Conservation (phyloP, 768 basidiomycete genomes). For the Podaxis rugospora region DNA sequence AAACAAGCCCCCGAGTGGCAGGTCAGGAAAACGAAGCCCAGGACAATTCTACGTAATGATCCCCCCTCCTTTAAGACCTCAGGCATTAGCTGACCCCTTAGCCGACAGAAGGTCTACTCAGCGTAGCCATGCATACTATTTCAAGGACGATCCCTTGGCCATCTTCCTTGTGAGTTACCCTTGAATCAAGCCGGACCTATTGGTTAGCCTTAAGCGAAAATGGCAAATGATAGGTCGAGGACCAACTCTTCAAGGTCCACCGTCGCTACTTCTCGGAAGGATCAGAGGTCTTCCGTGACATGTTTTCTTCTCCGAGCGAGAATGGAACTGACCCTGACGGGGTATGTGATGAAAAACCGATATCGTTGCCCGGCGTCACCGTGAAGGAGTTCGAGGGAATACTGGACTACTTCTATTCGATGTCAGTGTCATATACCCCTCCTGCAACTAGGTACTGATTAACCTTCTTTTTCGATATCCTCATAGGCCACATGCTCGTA, state of each 20-base stretch:
- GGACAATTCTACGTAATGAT: too few relatives aligned
- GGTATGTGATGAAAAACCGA: constrained; percentile 25
- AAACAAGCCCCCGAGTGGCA: too few relatives aligned
- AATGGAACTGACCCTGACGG: constrained; percentile 24
- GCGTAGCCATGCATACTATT: constrained; percentile 15
- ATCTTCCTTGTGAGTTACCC: constrained; percentile 16
- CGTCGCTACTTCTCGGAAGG: constrained; percentile 33
- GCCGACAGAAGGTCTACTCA: neutral
- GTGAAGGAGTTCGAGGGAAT: constrained; percentile 31
- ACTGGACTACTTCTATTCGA: constrained; percentile 33
- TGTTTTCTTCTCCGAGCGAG: constrained; percentile 26
- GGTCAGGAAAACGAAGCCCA: too few relatives aligned
- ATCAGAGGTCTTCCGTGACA: constrained; percentile 32
- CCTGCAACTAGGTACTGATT: too few relatives aligned
- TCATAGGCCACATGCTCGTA: too few relatives aligned
- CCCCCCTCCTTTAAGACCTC: too few relatives aligned
- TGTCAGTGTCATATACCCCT: constrained; percentile 21
- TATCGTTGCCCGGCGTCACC: constrained; percentile 28
- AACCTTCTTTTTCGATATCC: too few relatives aligned
- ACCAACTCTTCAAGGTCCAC: constrained; percentile 25
- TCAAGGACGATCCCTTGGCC: constrained; percentile 16
- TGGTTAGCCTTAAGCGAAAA: too few relatives aligned
- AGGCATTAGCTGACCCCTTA: neutral
- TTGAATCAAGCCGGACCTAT: constrained; percentile 29
- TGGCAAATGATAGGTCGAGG: constrained; percentile 26